Base-by-base conservation (phyloP, 345 rosid genomes). In the Euclidium syriacum region DNA sequence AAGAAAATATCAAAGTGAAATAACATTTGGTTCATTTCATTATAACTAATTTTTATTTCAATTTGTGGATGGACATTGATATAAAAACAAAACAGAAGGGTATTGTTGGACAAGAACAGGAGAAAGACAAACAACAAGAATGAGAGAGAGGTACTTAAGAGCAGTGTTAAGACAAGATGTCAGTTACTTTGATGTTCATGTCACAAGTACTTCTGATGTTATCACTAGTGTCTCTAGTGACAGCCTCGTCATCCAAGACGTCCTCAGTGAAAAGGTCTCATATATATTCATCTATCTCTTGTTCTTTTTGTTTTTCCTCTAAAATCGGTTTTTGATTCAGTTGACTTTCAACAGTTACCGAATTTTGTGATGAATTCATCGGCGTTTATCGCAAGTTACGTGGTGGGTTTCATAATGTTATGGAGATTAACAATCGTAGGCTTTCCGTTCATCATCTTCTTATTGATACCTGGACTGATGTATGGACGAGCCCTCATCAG, bases 101-200 rank as follows among this genome's bases (percentile, higher is more conserved):
- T 88, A 76, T 64, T 88, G 98, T 42, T 88, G 96, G 95, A 83
- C 95, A 58, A 80, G 96, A 81, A 88, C 96, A 62, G 98, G 91
- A 5, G 96, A 81, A 70, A 83, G 96, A 47, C 90, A 86, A 46
- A 88, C 98, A 14, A 61, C 91, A 26, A 84, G 85, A 71, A 83
- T 91, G 96, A 80, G 96, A 63, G 84, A 78, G 5, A 80, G 77
- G 22, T 88, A 91, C 62, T 64, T 88, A 67, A 86, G 82, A 65
- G 91, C 98, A 12, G 85, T 91, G 3, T 35, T 91, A 23, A 78
- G 98, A 66, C 96, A 91, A 83, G 98, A 91, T 6, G 95, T 91
- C 0, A 81, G 79, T 3, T 91, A 83, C 70, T 88, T 88, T 54
- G 98, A 88, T 80, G 73, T 86, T 72, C 85, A 87, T 68, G 88